These are phyloP conservation scores for Conringia planisiliqua DNA, from an alignment of 345 rosid genomes.

Conservation along the genomic window DNA sequence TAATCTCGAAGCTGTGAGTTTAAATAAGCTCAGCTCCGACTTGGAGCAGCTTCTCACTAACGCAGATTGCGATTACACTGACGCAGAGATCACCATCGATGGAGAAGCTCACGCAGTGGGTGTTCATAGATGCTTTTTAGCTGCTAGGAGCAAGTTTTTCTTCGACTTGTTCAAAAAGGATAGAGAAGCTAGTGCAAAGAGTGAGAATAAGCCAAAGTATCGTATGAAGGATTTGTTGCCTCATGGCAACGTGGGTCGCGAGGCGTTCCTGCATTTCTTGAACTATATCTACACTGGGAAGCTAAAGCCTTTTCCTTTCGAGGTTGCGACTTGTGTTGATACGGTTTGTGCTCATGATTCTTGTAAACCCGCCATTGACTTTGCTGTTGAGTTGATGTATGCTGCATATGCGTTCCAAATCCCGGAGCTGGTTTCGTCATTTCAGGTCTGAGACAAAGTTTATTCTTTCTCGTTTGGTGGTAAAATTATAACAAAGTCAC, in stretches of 20 bases:
- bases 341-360: conserved; percentile 69
- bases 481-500: too few species aligned
- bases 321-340: conserved; percentile 82
- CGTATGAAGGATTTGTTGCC: conserved; percentile 53
- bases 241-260: conserved; percentile 64
- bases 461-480: not conserved
- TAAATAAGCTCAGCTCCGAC: conserved; percentile 72
- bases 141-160: conserved; percentile 83
- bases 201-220: conserved; percentile 51
- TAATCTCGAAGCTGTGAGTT: conserved; percentile 58
- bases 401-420: conserved; percentile 71
- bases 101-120: conserved; percentile 43
- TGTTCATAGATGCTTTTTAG: conserved; percentile 79
- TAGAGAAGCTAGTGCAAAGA: conserved; percentile 31
- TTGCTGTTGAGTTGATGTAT: conserved; percentile 83
- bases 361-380: conserved; percentile 79
- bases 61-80: conserved; percentile 55
- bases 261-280: conserved; percentile 73
- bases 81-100: conserved; percentile 73
- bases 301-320: conserved; percentile 65
- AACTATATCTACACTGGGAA: conserved; percentile 75
- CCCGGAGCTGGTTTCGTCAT: conserved; percentile 69
- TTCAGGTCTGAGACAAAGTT: conserved; percentile 53
- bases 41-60: conserved; percentile 70
- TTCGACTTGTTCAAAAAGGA: conserved; percentile 55